Base-by-base conservation (phyloP, 2,329 filamentous ascomycete species). In the Stemphylium beticola region DNA sequence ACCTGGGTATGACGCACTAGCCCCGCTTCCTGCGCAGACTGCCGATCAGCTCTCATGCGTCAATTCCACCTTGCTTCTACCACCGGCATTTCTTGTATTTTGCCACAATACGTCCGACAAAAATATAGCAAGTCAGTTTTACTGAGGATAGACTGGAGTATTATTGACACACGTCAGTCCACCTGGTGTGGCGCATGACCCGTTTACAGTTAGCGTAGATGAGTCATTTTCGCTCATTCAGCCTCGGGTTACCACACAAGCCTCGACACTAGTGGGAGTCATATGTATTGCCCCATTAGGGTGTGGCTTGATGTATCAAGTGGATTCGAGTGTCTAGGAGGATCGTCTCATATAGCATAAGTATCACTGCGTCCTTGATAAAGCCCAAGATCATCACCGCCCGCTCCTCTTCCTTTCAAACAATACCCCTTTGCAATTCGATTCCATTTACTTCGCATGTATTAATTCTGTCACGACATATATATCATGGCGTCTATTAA, bases 191-290 rank as follows among this genome's bases (percentile, higher is more conserved):
- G 61, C 60, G 63, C 60, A 61, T 57, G 43, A 36, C 33, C 44
- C 37, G 4, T 7, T 32, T 52, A 18, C 20, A 22, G 49, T 55
- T 68, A 67, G 65, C 57, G 62, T 36, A 26, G 47, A 67, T 69
- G 65, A 69, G 49, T 69, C 65, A 69, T 56, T 61, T 62, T 60
- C n/a, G 46, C 53, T 66, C 61, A 65, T 55, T 34, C n/a, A 24
- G 29, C 44, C 29, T 48, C 31, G 40, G 46, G 49, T 39, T 47
- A 7, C 15, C 12, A 22, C 39, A 32, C 36, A 12, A 59, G 53
- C 38, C 45, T 39, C 41, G 44, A 33, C 39, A 14, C 39, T 32
- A 18, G n/a, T 39, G 26, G 24, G 62, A 65, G 59, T 66, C 63
- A 66, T 59, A 60, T 42, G n/a, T 26, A 29, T 32, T 12, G 39